These are phyloP conservation scores for Patellifolia procumbens DNA, from an alignment of 179 eudicot genomes.

Conservation along the genomic window DNA sequence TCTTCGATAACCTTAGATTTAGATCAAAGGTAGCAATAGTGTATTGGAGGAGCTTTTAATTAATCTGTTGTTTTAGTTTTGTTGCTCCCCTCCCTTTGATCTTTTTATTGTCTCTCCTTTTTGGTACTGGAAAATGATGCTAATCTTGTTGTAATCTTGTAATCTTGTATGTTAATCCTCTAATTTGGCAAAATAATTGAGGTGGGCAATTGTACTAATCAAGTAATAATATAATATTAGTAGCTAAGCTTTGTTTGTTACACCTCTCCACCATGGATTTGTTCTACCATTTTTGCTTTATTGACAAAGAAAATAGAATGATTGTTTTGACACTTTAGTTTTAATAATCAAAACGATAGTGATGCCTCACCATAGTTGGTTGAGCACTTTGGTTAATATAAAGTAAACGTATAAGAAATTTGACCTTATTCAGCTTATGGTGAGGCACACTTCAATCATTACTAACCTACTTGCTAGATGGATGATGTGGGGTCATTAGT, in stretches of 20 bases:
- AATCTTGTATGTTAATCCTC: constrained; percentile 19
- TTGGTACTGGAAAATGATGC: neutral
- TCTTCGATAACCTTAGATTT: constrained; percentile 7
- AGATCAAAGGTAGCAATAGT: constrained; percentile 22
- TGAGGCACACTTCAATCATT: neutral
- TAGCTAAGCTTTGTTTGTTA: constrained; percentile 5
- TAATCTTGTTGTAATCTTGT: constrained; percentile 8
- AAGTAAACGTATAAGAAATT: constrained; percentile 23
- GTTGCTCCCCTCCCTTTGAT: constrained; percentile 35
- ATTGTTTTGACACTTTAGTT: constrained; percentile 8
- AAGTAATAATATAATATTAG: constrained; percentile 9
- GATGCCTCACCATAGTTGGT: constrained; percentile 20
- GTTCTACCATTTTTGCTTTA: constrained; percentile 24
- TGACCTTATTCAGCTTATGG: constrained; percentile 27
- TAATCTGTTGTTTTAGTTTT: constrained; percentile 16
- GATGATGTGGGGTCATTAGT: constrained; percentile 8
- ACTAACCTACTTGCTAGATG: neutral
- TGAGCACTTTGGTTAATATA: constrained; percentile 7
- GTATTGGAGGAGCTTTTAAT: constrained; percentile 29
- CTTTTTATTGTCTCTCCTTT: neutral
- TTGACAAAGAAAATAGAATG: constrained; percentile 18
- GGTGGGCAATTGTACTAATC: constrained; percentile 27
- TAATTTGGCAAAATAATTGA: constrained; percentile 29
- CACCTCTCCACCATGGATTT: constrained; percentile 7
- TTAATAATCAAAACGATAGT: constrained; percentile 1